Conservation (phyloP, 2,329 filamentous ascomycete genomes). For the Xylaria sp. region DNA sequence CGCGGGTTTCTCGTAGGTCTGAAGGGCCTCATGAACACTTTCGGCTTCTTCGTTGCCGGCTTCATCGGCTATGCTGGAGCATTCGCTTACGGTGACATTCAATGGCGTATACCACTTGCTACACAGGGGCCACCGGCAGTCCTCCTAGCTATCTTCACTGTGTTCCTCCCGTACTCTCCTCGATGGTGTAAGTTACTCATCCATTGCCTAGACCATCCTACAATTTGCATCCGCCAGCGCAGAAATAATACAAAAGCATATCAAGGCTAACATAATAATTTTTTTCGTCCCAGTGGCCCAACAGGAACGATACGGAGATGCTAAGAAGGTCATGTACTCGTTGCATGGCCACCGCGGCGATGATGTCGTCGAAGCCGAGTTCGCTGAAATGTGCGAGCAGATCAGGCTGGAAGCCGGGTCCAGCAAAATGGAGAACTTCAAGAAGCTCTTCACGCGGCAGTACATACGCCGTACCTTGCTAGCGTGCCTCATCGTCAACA, state of each 20-base stretch:
- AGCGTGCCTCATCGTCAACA: conserved; percentile 47
- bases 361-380: conserved; percentile 40
- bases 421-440: conserved; percentile 32
- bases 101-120: conserved; percentile 52
- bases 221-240: neutral
- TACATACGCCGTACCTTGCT: conserved; percentile 46
- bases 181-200: conserved; percentile 40
- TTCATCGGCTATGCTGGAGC: conserved; percentile 55
- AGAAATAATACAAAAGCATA: neutral
- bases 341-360: conserved; percentile 42
- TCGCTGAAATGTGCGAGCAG: conserved; percentile 43
- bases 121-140: conserved; percentile 47
- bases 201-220: neutral
- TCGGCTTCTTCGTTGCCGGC: conserved; percentile 53
- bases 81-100: conserved; percentile 45
- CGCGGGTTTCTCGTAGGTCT: conserved; percentile 47
- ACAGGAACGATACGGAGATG: conserved; percentile 43
- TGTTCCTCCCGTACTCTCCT: conserved; percentile 45
- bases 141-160: conserved; percentile 37
- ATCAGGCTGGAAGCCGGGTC: conserved; percentile 39
- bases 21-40: conserved; percentile 50
- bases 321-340: conserved; percentile 40
- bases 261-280: conserved; percentile 6
- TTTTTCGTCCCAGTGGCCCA: conserved; percentile 30
- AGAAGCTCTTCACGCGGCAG: conserved; percentile 45